Conservation (phyloP, 1,284 basidiomycete species). For the Microbotryum saponariae region DNA sequence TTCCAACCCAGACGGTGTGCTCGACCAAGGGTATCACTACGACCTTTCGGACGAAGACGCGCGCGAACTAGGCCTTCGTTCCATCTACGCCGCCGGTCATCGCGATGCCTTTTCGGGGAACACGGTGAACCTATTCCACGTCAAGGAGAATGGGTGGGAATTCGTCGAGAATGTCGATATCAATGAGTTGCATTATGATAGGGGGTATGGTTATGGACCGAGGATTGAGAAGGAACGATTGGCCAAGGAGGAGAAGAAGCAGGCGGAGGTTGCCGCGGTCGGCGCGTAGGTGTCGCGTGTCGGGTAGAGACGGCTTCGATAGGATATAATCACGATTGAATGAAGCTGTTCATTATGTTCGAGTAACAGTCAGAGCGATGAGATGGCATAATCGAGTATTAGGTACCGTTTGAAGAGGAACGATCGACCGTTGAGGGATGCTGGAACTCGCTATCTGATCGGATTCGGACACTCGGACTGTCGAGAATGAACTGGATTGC, state of each 20-base stretch:
- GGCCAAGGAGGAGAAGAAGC: conserved; percentile 10
- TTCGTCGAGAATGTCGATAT: conserved; percentile 36
- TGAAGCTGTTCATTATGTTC: no score
- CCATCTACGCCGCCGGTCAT: conserved; percentile 95
- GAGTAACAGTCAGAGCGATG: no score
- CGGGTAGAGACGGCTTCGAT: no score
- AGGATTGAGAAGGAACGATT: not conserved
- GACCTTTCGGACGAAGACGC: conserved; percentile 90
- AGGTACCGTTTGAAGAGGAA: no score
- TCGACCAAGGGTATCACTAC: conserved; percentile 88
- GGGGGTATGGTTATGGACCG: conserved; percentile 18
- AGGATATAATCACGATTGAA: no score
- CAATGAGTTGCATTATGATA: conserved; percentile 32
- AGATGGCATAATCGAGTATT: no score
- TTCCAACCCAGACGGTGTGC: conserved; percentile 56
- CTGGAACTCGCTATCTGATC: no score
- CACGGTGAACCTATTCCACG: conserved; percentile 90
- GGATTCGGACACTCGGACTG: no score
- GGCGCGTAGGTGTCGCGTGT: no score
- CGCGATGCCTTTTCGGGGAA: conserved; percentile 98
- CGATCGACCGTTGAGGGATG: no score
- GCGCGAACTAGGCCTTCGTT: conserved; percentile 84
- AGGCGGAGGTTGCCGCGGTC: not conserved
- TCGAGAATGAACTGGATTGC: no score
- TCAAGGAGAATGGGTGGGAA: conserved; percentile 75